Conservation (phyloP, 2,329 filamentous ascomycete genomes). For the Apiospora phragmitis region DNA sequence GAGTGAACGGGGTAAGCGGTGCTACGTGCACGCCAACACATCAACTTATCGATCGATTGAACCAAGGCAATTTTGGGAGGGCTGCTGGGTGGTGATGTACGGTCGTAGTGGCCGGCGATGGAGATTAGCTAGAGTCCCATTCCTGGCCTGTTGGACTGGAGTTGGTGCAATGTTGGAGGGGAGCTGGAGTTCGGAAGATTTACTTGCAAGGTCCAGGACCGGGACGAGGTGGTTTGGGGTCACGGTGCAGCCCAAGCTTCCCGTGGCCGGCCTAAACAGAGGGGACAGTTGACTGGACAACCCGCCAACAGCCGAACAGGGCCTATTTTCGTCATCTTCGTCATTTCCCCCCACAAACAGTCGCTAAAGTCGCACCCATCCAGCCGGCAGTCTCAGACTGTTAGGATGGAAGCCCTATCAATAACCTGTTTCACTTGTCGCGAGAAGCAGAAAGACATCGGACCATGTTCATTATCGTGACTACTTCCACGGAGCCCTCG, state of each 20-base stretch:
- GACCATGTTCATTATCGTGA: neutral
- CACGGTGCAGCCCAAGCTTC: neutral
- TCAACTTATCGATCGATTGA: constrained; percentile 1
- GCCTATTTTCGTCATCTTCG: neutral
- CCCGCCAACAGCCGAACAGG: neutral
- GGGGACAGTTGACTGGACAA: constrained; percentile 2
- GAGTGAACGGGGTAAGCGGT: neutral
- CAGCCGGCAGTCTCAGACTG: neutral
- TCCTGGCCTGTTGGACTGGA: neutral
- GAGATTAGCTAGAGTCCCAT: constrained; percentile 6
- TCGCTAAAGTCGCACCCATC: neutral
- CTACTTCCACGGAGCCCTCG: neutral
- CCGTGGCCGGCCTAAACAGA: neutral
- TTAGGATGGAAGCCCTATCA: neutral
- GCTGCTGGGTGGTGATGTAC: neutral
- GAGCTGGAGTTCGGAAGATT: constrained; percentile 9
- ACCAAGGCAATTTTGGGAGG: neutral
- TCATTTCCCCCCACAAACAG: constrained; percentile 4
- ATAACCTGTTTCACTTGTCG: neutral
- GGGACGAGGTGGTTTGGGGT: neutral
- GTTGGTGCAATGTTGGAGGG: neutral
- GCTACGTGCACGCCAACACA: constrained; percentile 8
- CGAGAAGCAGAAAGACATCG: neutral
- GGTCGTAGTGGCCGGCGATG: neutral
- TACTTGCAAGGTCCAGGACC: constrained; percentile 7